phyloP scores from a whole-genome alignment of 805 yeast genomes.

The Suhomyces faveliae region DNA sequence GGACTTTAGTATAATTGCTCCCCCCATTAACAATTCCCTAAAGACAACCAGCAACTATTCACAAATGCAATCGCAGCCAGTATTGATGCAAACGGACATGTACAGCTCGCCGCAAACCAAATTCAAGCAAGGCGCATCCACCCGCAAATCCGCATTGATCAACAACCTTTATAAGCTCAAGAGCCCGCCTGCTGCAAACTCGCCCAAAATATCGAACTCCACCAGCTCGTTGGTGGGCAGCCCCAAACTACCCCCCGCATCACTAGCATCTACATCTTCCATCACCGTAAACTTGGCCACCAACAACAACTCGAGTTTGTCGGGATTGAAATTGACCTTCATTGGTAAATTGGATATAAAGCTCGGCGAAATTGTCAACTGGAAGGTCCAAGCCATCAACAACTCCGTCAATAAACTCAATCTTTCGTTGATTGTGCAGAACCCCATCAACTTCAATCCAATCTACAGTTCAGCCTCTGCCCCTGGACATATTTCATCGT shows the following conservation, averaged over 20 bases:
- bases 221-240: constrained; percentile 5
- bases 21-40: constrained; percentile 37
- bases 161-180: constrained; percentile 19
- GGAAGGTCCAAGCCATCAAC: constrained; percentile 69
- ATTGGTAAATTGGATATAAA: constrained; percentile 60
- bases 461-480: constrained; percentile 12
- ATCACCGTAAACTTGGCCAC: constrained; percentile 38
- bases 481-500: constrained; percentile 14
- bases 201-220: constrained; percentile 1
- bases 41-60: constrained; percentile 25
- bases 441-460: constrained; percentile 24
- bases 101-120: neutral
- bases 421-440: constrained; percentile 46
- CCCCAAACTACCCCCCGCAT: neutral
- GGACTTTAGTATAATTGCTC: constrained; percentile 37
- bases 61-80: constrained; percentile 21
- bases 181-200: constrained; percentile 8
- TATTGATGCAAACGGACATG: constrained; percentile 7
- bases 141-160: constrained; percentile 23
- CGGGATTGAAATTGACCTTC: constrained; percentile 50
- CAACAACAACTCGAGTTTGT: constrained; percentile 30
- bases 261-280: constrained; percentile 23
- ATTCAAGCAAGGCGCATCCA: neutral
- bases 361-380: constrained; percentile 58
- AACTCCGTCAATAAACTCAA: constrained; percentile 50